Conservation (phyloP, 345 rosid species). For the Erucastrum elatum region DNA sequence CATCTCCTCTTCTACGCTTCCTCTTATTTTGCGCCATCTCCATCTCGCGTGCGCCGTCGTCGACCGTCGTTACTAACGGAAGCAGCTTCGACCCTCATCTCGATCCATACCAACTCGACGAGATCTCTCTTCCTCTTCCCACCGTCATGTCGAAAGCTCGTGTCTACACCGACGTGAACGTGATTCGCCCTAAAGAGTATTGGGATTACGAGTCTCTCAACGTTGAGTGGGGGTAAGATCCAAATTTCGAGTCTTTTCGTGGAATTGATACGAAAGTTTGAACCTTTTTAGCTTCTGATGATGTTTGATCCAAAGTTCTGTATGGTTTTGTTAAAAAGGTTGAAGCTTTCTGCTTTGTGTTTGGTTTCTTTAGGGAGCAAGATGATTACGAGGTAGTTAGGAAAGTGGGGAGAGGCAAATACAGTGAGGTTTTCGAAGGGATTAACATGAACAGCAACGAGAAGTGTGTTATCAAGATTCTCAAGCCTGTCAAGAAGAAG, state of each 20-base stretch:
- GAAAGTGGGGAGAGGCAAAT: conserved; percentile 84
- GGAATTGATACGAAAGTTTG: not conserved
- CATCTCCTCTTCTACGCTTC: conserved; percentile 26
- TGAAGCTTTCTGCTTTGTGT: conserved; percentile 19
- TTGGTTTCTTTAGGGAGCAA: conserved; percentile 53
- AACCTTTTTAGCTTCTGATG: not conserved
- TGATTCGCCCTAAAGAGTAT: conserved; percentile 84
- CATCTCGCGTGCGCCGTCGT: conserved; percentile 48
- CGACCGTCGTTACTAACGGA: not conserved
- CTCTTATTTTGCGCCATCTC: conserved; percentile 50
- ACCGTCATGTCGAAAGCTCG: conserved; percentile 82
- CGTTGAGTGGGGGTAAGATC: conserved; percentile 74
- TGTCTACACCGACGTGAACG: conserved; percentile 84
- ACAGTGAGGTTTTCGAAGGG: conserved; percentile 88
- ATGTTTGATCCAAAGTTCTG: not conserved
- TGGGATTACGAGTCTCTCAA: conserved; percentile 91
- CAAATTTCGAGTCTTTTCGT: not conserved
- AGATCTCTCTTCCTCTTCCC: conserved; percentile 33
- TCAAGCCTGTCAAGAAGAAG: conserved; percentile 91
- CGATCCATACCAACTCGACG: conserved; percentile 21
- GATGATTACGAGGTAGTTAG: conserved; percentile 91
- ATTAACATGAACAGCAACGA: conserved; percentile 68
- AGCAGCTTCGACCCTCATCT: conserved; percentile 2
- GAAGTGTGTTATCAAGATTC: conserved; percentile 77
- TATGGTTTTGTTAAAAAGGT: conserved; percentile 3